Percentiles rank a stretch among this genome's conserved stretches.
Conservation (phyloP, 2,329 filamentous ascomycete species). For the Colletotrichum eleusines region DNA sequence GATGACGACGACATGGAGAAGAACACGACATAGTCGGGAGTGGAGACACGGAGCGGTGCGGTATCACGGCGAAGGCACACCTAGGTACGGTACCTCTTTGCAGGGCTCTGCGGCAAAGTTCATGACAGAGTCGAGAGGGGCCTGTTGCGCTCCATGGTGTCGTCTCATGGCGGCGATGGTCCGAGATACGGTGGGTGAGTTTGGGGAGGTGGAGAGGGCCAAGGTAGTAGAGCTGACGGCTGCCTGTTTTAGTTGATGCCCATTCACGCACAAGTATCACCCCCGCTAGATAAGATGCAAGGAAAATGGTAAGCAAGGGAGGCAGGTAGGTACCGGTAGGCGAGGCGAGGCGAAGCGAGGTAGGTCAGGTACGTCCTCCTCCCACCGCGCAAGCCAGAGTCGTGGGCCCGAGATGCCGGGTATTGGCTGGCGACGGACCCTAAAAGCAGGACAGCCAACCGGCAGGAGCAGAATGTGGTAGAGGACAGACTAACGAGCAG, state of each 20-base stretch:
- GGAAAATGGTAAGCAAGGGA: not conserved
- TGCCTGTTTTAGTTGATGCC: constrained; percentile 29
- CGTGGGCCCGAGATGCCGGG: constrained; percentile 22
- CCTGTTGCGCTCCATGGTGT: constrained; percentile 1
- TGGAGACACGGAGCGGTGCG: constrained; percentile 22
- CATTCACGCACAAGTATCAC: not conserved
- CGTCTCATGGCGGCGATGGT: not conserved
- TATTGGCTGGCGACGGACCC: constrained; percentile 21
- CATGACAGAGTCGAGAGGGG: not conserved
- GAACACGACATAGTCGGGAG: constrained; percentile 1
- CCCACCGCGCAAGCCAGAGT: constrained; percentile 15
- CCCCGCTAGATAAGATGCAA: not conserved
- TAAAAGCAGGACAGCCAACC: constrained; percentile 18
- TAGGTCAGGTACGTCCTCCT: constrained; percentile 10
- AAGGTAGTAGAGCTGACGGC: constrained; percentile 27
- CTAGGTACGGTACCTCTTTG: constrained; percentile 17
- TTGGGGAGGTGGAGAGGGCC: constrained; percentile 3
- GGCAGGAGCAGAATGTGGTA: not conserved
- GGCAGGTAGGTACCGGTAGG: not conserved
- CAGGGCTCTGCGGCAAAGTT: not conserved
- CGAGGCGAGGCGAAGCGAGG: not conserved
- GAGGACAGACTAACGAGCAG: not conserved
- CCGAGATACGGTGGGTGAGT: constrained; percentile 17
- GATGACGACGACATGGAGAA: constrained; percentile 4
- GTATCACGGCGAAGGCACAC: not conserved